phyloP scores from a whole-genome alignment of 495 filamentous ascomycete species.

The Extremus antarcticus region DNA sequence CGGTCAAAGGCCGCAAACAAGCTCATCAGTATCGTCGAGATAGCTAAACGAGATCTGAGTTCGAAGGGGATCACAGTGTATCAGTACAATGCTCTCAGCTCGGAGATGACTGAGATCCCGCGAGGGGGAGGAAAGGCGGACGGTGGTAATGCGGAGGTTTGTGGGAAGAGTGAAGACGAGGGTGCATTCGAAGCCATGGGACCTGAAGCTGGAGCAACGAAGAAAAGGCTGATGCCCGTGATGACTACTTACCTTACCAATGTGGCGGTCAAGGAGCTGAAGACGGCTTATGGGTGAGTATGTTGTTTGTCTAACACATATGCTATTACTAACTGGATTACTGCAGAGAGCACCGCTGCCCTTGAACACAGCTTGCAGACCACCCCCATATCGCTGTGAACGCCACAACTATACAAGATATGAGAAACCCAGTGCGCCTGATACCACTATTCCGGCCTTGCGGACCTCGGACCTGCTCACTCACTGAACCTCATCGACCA shows the following conservation, averaged over 20 bases:
- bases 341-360: neutral
- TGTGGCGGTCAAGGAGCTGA: slow-evolving; percentile 42
- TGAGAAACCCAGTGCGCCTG: too few relatives aligned
- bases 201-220: slow-evolving; percentile 21
- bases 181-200: slow-evolving; percentile 49
- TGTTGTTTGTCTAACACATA: neutral
- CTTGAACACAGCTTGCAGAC: too few relatives aligned
- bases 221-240: slow-evolving; percentile 29
- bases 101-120: slow-evolving; percentile 31
- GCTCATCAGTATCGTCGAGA: slow-evolving; percentile 53
- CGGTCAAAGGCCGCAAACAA: slow-evolving; percentile 44
- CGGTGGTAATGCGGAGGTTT: slow-evolving; percentile 12
- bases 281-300: slow-evolving; percentile 37
- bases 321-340: neutral
- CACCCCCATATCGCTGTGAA: too few relatives aligned
- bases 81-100: slow-evolving; percentile 41
- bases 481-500: slow-evolving; percentile 35
- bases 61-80: slow-evolving; percentile 44
- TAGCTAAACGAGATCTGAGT: slow-evolving; percentile 49
- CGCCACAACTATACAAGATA: too few relatives aligned
- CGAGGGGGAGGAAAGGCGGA: slow-evolving; percentile 4
- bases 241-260: slow-evolving; percentile 52
- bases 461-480: too few relatives aligned
- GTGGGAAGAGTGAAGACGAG: slow-evolving; percentile 27
- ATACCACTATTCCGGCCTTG: too few relatives aligned